A percentile compares a stretch with the other conserved stretches of the same genome.
phyloP scores from a whole-genome alignment of 2,329 filamentous ascomycete genomes.

The Cryphonectria carpinicola region DNA sequence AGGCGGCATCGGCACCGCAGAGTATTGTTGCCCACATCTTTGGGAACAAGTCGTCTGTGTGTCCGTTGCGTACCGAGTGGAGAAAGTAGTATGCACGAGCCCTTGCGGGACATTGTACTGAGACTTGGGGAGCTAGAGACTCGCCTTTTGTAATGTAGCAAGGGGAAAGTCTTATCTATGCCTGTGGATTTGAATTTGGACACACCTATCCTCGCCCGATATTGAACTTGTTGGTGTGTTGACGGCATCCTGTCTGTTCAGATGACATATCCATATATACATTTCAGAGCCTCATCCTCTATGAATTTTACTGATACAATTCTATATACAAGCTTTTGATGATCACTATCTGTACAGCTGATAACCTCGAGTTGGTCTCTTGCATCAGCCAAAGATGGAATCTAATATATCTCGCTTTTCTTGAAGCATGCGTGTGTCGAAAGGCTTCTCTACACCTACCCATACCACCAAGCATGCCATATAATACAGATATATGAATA shows the following conservation, averaged over 20 bases:
- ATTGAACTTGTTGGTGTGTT: not conserved
- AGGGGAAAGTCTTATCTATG: not conserved
- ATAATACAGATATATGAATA: constrained; percentile 5
- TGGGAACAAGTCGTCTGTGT: not conserved
- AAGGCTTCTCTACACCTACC: not conserved
- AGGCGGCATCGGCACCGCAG: not conserved
- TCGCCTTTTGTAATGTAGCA: not conserved
- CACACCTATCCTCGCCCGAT: not conserved
- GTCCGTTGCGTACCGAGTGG: not conserved
- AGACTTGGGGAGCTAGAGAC: not conserved
- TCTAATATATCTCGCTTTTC: not conserved
- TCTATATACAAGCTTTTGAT: not conserved
- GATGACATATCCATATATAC: not conserved
- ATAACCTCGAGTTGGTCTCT: not conserved
- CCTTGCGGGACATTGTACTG: not conserved
- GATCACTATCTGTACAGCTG: not conserved
- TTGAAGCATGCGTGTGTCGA: not conserved
- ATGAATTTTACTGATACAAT: too few relatives aligned
- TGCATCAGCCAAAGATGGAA: not conserved
- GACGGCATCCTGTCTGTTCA: not conserved
- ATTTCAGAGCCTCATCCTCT: not conserved
- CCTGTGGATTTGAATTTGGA: not conserved
- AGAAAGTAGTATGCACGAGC: not conserved
- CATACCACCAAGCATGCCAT: not conserved
- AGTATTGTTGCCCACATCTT: not conserved